A percentile compares a stretch with the other conserved stretches of the same genome.
Conservation (phyloP, 2,329 filamentous ascomycete genomes). For the Epichloe festucae region DNA sequence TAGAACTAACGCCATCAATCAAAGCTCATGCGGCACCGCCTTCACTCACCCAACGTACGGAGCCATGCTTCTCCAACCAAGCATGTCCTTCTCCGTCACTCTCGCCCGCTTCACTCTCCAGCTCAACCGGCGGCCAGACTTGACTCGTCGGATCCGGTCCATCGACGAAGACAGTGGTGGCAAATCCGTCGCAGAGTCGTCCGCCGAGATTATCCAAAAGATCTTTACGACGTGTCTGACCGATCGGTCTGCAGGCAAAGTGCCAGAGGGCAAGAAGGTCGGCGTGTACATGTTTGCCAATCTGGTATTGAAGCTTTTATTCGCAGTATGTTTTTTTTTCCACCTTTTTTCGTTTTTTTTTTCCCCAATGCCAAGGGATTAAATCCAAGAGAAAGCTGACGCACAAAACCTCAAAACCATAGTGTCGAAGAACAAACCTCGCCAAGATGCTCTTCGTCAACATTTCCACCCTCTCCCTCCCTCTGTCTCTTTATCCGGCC, state of each 20-base stretch:
- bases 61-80: slow-evolving; percentile 68
- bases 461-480: slow-evolving; percentile 71
- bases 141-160: slow-evolving; percentile 53
- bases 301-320: slow-evolving; percentile 75
- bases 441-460: slow-evolving; percentile 84
- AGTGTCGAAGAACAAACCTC: slow-evolving; percentile 71
- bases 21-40: slow-evolving; percentile 68
- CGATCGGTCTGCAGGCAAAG: slow-evolving; percentile 56
- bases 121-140: slow-evolving; percentile 66
- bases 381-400: background rate
- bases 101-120: slow-evolving; percentile 74
- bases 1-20: background rate
- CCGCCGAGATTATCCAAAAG: slow-evolving; percentile 78
- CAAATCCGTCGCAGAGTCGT: slow-evolving; percentile 71
- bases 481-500: slow-evolving; percentile 68
- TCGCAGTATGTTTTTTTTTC: slow-evolving; percentile 44
- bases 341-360: background rate
- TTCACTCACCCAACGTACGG: slow-evolving; percentile 70
- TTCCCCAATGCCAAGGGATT: too few relatives aligned
- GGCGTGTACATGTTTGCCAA: slow-evolving; percentile 91
- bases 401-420: background rate
- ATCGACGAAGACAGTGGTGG: slow-evolving; percentile 51
- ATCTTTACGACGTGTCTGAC: slow-evolving; percentile 84
- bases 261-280: slow-evolving; percentile 70
- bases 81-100: slow-evolving; percentile 68